A percentile compares a stretch with the other conserved stretches of the same genome.
phyloP scores from a whole-genome alignment of 1,284 basidiomycete genomes.

The Malassezia pachydermatis region DNA sequence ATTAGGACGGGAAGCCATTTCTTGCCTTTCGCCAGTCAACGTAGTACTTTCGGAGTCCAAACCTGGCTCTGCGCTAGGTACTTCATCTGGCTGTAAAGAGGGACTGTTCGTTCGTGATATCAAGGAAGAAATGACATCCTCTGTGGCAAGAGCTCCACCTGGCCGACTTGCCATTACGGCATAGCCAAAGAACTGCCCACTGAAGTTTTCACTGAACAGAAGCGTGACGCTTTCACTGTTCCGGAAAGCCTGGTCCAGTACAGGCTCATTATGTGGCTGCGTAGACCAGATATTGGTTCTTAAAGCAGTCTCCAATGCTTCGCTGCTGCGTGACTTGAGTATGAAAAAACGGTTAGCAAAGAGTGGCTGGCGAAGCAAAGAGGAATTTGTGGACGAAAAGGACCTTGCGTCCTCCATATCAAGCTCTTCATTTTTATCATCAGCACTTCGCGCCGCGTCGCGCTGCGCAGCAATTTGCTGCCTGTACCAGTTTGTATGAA shows the following conservation, averaged over 20 bases:
- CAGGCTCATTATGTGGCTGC: slow-evolving; percentile 75
- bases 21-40: too few relatives aligned
- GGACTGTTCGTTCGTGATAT: neutral
- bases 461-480: neutral
- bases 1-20: neutral
- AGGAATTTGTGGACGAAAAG: slow-evolving; percentile 49
- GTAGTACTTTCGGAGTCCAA: too few relatives aligned
- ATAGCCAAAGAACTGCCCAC: slow-evolving; percentile 53
- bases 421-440: neutral
- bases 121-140: neutral
- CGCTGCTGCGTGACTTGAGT: slow-evolving; percentile 65
- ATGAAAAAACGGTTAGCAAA: slow-evolving; percentile 86
- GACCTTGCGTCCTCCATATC: slow-evolving; percentile 24
- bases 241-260: slow-evolving; percentile 71
- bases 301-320: slow-evolving; percentile 75
- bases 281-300: slow-evolving; percentile 76
- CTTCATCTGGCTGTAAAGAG: neutral
- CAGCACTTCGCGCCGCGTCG: neutral
- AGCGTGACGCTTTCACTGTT: slow-evolving; percentile 75
- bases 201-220: slow-evolving; percentile 84
- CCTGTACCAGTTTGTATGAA: slow-evolving; percentile 63
- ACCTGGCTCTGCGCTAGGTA: neutral
- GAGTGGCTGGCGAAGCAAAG: slow-evolving; percentile 61
- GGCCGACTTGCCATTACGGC: slow-evolving; percentile 45
- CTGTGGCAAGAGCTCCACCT: neutral